Percentiles rank a stretch among this genome's conserved stretches.
Conservation (phyloP, 208 protist genomes). For the Trypanosoma rangeli region DNA sequence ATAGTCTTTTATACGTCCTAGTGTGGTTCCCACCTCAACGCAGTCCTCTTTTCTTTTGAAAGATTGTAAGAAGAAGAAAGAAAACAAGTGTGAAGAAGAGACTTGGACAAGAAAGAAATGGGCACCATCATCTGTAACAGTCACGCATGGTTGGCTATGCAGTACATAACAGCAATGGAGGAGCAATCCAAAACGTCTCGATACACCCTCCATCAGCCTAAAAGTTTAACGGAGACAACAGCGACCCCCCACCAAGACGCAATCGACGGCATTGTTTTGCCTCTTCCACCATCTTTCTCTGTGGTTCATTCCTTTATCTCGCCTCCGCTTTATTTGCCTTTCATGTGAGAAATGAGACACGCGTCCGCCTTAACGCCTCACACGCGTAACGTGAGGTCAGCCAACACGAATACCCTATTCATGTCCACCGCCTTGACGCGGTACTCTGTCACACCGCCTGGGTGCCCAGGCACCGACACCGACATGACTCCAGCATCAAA, state of each 20-base stretch:
- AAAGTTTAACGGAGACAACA: not conserved
- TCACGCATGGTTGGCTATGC: not conserved
- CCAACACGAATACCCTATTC: conserved; percentile 41
- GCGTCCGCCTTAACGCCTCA: not conserved
- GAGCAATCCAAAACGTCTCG: not conserved
- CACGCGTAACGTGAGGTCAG: conserved; percentile 40
- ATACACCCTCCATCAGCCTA: not conserved
- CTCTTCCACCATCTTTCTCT: not conserved
- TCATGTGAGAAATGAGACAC: not conserved
- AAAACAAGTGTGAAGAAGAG: not conserved
- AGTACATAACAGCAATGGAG: not conserved
- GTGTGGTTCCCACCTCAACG: not conserved
- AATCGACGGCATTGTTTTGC: not conserved
- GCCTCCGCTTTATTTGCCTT: not conserved
- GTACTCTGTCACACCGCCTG: conserved; percentile 22
- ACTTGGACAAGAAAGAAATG: not conserved
- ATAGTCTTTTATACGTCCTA: not conserved
- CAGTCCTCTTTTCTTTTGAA: not conserved
- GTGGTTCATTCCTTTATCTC: not conserved
- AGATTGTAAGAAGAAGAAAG: not conserved
- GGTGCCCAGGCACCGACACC: conserved; percentile 43
- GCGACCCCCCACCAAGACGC: not conserved
- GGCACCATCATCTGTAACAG: not conserved
- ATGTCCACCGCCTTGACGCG: conserved; percentile 62
- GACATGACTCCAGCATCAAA: conserved; percentile 55